A percentile compares a stretch with the other conserved stretches of the same genome.
Conservation (phyloP, 495 filamentous ascomycete genomes). For the Sporormia fimetaria region DNA sequence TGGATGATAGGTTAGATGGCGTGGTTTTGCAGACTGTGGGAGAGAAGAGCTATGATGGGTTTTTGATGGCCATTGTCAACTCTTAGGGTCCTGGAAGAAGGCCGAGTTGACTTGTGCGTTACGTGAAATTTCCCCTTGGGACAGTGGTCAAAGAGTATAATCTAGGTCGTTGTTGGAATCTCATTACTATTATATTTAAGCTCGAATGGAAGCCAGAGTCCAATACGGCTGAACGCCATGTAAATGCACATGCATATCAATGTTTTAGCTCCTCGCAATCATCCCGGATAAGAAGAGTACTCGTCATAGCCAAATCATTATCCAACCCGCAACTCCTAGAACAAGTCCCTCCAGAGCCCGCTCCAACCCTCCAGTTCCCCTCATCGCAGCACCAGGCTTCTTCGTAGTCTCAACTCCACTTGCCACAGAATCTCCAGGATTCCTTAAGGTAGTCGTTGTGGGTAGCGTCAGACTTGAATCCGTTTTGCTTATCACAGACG, state of each 20-base stretch:
- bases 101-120: too few relatives aligned
- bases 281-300: too few relatives aligned
- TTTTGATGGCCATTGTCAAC: constrained; percentile 31
- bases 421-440: constrained; percentile 15
- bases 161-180: too few relatives aligned
- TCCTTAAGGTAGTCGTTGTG: constrained; percentile 4
- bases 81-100: too few relatives aligned
- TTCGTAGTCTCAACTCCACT: constrained; percentile 13
- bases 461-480: constrained; percentile 4
- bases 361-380: constrained; percentile 5
- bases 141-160: too few relatives aligned
- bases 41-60: constrained; percentile 45
- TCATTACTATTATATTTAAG: too few relatives aligned
- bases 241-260: too few relatives aligned
- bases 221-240: too few relatives aligned
- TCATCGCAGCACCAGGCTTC: constrained; percentile 3
- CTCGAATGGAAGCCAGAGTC: too few relatives aligned
- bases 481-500: constrained; percentile 6
- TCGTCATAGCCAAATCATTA: not conserved
- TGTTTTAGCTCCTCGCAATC: too few relatives aligned
- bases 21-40: constrained; percentile 42
- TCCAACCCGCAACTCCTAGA: constrained; percentile 4
- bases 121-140: too few relatives aligned
- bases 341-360: constrained; percentile 1
- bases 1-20: constrained; percentile 37